A percentile compares a stretch with the other conserved stretches of the same genome.
Conservation (phyloP, 192 early-diverging fungal species). For the Gryganskiella cystojenkinii region DNA sequence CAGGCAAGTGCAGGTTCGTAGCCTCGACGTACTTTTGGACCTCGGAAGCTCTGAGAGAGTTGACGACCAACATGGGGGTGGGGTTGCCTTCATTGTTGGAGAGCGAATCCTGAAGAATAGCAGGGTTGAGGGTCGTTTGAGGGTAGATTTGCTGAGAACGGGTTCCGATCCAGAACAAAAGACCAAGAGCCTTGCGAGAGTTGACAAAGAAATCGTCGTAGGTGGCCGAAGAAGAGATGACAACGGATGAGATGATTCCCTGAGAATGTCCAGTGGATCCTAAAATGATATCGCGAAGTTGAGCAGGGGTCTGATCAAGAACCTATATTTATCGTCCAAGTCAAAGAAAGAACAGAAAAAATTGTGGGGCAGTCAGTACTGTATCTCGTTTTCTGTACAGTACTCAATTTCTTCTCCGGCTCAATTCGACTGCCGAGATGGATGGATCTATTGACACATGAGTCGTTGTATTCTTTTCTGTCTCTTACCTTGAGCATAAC, state of each 20-base stretch:
- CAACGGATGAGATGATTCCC: constrained; percentile 88
- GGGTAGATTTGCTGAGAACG: constrained; percentile 84
- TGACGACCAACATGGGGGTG: constrained; percentile 92
- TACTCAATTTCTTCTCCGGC: neutral
- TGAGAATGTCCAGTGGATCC: constrained; percentile 92
- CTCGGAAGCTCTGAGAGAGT: constrained; percentile 83
- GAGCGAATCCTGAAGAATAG: constrained; percentile 90
- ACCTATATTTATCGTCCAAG: constrained; percentile 39
- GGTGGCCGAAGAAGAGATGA: constrained; percentile 80
- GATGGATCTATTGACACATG: too few species aligned
- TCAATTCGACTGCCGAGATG: too few species aligned
- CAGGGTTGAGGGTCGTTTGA: constrained; percentile 83
- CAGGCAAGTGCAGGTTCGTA: constrained; percentile 87
- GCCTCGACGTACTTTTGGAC: constrained; percentile 87
- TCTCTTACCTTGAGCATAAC: constrained; percentile 72
- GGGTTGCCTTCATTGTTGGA: constrained; percentile 91
- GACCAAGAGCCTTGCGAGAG: constrained; percentile 80
- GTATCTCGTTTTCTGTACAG: neutral
- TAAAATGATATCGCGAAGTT: constrained; percentile 66
- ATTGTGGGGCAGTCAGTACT: neutral
- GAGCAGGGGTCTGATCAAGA: constrained; percentile 67
- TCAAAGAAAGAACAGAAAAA: neutral
- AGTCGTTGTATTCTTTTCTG: too few species aligned
- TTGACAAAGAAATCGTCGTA: constrained; percentile 82
- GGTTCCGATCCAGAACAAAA: constrained; percentile 87